Evolutionary conservation across 352 stramenopile genomes (phyloP).

Genomic region (Phytophthora ramorum): DNA sequence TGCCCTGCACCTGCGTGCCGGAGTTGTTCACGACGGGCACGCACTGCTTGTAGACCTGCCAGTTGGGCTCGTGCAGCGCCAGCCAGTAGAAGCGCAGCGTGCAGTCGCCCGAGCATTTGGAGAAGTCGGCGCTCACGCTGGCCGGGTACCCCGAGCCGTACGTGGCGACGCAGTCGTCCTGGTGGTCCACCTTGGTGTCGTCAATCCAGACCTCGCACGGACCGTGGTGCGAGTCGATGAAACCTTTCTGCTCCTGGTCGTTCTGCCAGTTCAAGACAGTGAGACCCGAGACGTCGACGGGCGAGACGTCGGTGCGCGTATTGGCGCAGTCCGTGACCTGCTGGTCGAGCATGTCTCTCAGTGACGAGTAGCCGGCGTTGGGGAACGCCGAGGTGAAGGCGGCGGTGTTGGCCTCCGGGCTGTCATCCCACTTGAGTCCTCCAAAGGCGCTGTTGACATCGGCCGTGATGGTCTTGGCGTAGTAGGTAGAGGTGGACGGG

Average conservation of each 20-base stretch:
- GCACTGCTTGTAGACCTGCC: slow-evolving; percentile 56
- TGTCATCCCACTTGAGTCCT: slow-evolving; percentile 67
- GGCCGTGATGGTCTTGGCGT: slow-evolving; percentile 47
- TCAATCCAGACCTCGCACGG: slow-evolving; percentile 70
- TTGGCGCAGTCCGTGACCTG: slow-evolving; percentile 49
- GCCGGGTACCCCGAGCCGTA: slow-evolving; percentile 38
- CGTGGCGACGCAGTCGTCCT: slow-evolving; percentile 52
- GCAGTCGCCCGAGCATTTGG: slow-evolving; percentile 36
- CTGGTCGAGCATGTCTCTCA: slow-evolving; percentile 52
- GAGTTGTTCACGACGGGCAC: slow-evolving; percentile 38
- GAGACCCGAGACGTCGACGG: slow-evolving; percentile 50
- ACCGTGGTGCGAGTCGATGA: slow-evolving; percentile 60
- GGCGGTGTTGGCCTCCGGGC: slow-evolving; percentile 45
- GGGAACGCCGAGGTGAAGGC: slow-evolving; percentile 53
- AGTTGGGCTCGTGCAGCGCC: slow-evolving; percentile 45
- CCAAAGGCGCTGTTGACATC: slow-evolving; percentile 46
- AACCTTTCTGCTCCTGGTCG: slow-evolving; percentile 51
- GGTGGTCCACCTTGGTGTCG: slow-evolving; percentile 50
- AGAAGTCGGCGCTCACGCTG: slow-evolving; percentile 37
- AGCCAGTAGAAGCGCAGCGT: slow-evolving; percentile 46
- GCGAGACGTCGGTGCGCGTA: slow-evolving; percentile 40
- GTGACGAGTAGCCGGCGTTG: slow-evolving; percentile 48
- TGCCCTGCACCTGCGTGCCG: slow-evolving; percentile 20
- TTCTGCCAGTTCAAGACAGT: slow-evolving; percentile 58
- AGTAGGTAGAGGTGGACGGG: slow-evolving; percentile 38